Evolutionary conservation across 257 asterid genomes (phyloP).

Genomic region (Nicotiana attenuata): DNA sequence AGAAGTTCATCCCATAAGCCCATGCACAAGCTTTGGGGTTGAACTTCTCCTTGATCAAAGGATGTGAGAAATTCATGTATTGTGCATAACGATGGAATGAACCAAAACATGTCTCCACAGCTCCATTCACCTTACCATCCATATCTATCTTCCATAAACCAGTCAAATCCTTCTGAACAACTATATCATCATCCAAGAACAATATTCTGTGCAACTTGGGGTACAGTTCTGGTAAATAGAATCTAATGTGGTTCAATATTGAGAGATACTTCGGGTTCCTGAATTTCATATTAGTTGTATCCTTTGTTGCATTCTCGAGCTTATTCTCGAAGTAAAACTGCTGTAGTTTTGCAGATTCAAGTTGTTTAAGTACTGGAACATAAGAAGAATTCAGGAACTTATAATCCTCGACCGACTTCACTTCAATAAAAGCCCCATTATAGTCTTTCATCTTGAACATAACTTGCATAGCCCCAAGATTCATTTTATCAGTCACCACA

Average conservation of each 20-base stretch:
- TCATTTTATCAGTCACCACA: constrained; percentile 77
- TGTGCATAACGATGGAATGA: constrained; percentile 76
- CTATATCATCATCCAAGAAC: constrained; percentile 79
- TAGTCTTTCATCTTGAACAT: constrained; percentile 66
- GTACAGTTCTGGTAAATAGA: constrained; percentile 75
- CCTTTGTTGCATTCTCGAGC: constrained; percentile 78
- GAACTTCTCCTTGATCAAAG: constrained; percentile 57
- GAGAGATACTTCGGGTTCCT: constrained; percentile 78
- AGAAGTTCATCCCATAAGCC: constrained; percentile 87
- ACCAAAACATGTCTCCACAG: constrained; percentile 80
- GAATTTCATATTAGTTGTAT: constrained; percentile 72
- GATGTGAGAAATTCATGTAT: constrained; percentile 76
- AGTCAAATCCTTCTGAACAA: constrained; percentile 69
- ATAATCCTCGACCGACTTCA: constrained; percentile 75
- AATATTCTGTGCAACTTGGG: constrained; percentile 68
- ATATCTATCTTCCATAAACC: constrained; percentile 70
- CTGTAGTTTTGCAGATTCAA: constrained; percentile 63
- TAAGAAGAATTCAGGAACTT: constrained; percentile 67
- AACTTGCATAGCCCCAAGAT: constrained; percentile 79
- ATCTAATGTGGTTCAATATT: constrained; percentile 66
- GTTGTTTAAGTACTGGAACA: constrained; percentile 69
- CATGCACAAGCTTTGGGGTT: constrained; percentile 85
- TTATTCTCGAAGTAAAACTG: constrained; percentile 64
- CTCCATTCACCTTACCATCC: constrained; percentile 83
- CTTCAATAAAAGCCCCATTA: constrained; percentile 69